Evolutionary conservation across 2,329 filamentous ascomycete species (phyloP).

Genomic region (Diplocarpon mali): DNA sequence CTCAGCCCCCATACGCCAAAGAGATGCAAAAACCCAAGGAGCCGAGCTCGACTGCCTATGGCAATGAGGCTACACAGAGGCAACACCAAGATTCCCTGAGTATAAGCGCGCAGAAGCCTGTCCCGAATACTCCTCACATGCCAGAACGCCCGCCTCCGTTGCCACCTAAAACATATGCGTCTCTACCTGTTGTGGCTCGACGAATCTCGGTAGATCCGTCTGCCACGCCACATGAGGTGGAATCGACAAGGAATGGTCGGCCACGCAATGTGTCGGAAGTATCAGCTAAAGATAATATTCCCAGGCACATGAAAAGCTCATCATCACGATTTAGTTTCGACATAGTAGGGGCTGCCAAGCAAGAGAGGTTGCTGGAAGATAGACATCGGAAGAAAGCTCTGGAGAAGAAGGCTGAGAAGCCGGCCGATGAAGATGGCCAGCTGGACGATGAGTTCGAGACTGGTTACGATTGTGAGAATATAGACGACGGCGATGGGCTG

Average conservation of each 20-base stretch:
- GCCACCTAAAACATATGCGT: conserved; percentile 16
- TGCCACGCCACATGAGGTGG: conserved; percentile 18
- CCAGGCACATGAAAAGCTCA: conserved; percentile 61
- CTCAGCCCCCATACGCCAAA: conserved; percentile 23
- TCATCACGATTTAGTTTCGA: conserved; percentile 77
- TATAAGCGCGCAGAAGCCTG: conserved; percentile 14
- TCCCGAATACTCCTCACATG: conserved; percentile 12
- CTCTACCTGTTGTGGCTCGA: conserved; percentile 9
- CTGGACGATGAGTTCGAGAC: conserved; percentile 40
- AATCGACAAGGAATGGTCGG: conserved; percentile 19
- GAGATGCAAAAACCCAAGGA: conserved; percentile 17
- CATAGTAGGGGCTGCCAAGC: conserved; percentile 58
- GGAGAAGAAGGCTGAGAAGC: conserved; percentile 41
- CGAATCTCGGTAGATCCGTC: conserved; percentile 21
- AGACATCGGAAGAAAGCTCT: conserved; percentile 57
- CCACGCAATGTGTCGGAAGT: conserved; percentile 42
- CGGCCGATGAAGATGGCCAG: conserved; percentile 26
- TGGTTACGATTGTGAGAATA: conserved; percentile 53
- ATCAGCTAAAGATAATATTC: conserved; percentile 34
- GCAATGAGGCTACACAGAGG: conserved; percentile 14
- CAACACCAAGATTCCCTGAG: conserved; percentile 9
- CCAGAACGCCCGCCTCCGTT: conserved; percentile 14
- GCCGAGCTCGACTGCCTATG: conserved; percentile 9
- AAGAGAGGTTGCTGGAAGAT: conserved; percentile 62
- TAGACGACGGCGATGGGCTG: conserved; percentile 51